These are phyloP conservation scores for Pyrenochaeta sp. DNA, from an alignment of 2,329 filamentous ascomycete species.

Conservation along the genomic window DNA sequence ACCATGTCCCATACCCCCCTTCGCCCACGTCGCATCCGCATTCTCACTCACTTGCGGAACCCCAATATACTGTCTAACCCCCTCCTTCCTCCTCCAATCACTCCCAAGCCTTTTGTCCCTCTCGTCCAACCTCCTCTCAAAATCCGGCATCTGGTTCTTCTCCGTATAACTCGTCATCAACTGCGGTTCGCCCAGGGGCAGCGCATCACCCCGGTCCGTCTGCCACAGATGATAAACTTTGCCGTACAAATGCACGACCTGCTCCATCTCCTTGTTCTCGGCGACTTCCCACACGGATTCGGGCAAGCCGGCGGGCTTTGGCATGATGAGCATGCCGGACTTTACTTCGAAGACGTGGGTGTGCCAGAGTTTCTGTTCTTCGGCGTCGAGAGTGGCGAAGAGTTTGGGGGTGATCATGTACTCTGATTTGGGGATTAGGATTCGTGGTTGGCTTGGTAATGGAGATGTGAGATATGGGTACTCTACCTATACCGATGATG, in stretches of 20 bases:
- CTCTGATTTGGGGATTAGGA: constrained; percentile 55
- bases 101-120: constrained; percentile 63
- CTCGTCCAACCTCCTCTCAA: constrained; percentile 56
- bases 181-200: constrained; percentile 68
- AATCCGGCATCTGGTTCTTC: constrained; percentile 56
- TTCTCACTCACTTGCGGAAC: constrained; percentile 57
- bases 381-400: constrained; percentile 68
- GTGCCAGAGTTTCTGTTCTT: constrained; percentile 82
- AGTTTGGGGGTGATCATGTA: constrained; percentile 81
- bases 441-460: background rate
- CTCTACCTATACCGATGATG: constrained; percentile 71
- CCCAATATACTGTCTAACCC: constrained; percentile 61
- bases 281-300: constrained; percentile 73
- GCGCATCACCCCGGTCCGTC: constrained; percentile 73
- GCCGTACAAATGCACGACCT: constrained; percentile 77
- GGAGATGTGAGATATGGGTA: background rate
- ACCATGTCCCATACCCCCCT: constrained; percentile 23
- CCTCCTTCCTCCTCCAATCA: constrained; percentile 60
- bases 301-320: constrained; percentile 63
- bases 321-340: constrained; percentile 82
- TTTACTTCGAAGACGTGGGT: constrained; percentile 78
- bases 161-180: constrained; percentile 70
- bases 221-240: constrained; percentile 91
- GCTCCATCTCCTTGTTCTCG: constrained; percentile 81
- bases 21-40: constrained; percentile 59